Percentiles rank a stretch among this genome's conserved stretches.
Conservation (phyloP, 768 basidiomycete genomes). For the Dioszegia aurantiaca region DNA sequence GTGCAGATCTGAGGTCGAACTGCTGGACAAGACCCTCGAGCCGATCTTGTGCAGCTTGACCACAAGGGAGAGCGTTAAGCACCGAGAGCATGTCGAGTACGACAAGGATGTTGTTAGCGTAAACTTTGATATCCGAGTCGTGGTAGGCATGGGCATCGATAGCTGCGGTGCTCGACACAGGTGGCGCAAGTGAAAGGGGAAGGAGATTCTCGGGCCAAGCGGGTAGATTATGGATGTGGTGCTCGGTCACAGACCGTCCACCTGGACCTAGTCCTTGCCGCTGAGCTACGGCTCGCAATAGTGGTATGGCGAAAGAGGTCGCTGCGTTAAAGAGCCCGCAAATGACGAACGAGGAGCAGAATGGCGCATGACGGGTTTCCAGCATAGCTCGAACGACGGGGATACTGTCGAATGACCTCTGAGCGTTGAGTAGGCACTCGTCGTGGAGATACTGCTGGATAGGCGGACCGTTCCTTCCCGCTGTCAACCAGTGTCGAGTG, state of each 20-base stretch:
- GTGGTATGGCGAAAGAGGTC: conserved; percentile 22
- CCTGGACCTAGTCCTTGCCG: not conserved
- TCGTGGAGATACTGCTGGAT: conserved; percentile 12
- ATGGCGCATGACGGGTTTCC: conserved; percentile 11
- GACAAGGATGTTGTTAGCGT: conserved; percentile 26
- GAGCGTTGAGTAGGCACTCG: conserved; percentile 22
- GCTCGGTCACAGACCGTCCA: not conserved
- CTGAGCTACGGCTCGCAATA: conserved; percentile 22
- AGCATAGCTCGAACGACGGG: conserved; percentile 15
- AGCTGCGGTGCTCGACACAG: not conserved
- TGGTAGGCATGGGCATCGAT: conserved; percentile 6
- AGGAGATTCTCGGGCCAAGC: conserved; percentile 4
- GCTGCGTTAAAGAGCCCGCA: conserved; percentile 27
- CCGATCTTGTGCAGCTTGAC: conserved; percentile 12
- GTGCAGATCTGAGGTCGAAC: conserved; percentile 3
- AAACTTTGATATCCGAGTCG: conserved; percentile 14
- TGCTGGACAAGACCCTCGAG: conserved; percentile 17
- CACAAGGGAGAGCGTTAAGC: conserved; percentile 18
- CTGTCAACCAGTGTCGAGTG: conserved; percentile 17
- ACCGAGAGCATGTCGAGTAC: conserved; percentile 19
- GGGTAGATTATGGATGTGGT: conserved; percentile 13
- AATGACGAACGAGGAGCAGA: conserved; percentile 18
- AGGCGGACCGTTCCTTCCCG: conserved; percentile 1
- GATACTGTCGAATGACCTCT: conserved; percentile 12
- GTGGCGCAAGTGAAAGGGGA: not conserved